phyloP scores from a whole-genome alignment of 805 yeast species.

The Starmera pachycereana region DNA sequence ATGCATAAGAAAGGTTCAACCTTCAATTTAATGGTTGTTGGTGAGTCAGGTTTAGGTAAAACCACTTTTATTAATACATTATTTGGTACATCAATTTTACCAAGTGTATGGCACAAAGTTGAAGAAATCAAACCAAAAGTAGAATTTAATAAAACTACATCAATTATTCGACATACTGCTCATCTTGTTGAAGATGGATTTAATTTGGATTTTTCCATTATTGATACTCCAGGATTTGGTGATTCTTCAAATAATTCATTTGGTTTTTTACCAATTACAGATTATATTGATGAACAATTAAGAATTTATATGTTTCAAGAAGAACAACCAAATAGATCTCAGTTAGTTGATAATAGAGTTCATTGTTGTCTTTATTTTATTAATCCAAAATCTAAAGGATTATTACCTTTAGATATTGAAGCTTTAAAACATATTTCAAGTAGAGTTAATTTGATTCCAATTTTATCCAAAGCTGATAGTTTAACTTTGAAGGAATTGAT shows the following conservation, averaged over 20 bases:
- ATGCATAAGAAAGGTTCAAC: slow-evolving; percentile 50
- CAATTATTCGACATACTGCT: slow-evolving; percentile 28
- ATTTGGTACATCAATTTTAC: slow-evolving; percentile 41
- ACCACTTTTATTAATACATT: slow-evolving; percentile 74
- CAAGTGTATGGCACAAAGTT: slow-evolving; percentile 31
- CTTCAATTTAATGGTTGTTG: slow-evolving; percentile 77
- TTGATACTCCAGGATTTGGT: slow-evolving; percentile 77
- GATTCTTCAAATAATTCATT: slow-evolving; percentile 53
- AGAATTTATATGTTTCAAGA: slow-evolving; percentile 61
- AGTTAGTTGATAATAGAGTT: slow-evolving; percentile 53
- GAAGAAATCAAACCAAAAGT: slow-evolving; percentile 28
- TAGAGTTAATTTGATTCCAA: slow-evolving; percentile 74
- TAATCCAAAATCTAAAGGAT: slow-evolving; percentile 52
- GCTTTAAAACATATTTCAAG: slow-evolving; percentile 61
- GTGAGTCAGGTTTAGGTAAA: slow-evolving; percentile 81
- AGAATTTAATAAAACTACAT: slow-evolving; percentile 25
- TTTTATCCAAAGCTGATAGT: slow-evolving; percentile 73
- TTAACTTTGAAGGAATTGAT: slow-evolving; percentile 46
- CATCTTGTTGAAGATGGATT: slow-evolving; percentile 52
- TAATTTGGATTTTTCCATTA: slow-evolving; percentile 46
- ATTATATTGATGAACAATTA: slow-evolving; percentile 75
- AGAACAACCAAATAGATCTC: slow-evolving; percentile 55
- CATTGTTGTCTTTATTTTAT: slow-evolving; percentile 84
- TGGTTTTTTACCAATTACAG: slow-evolving; percentile 59
- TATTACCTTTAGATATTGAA: slow-evolving; percentile 59